Base-by-base conservation (phyloP, 179 eudicot genomes). In the Silene noctiflora region DNA sequence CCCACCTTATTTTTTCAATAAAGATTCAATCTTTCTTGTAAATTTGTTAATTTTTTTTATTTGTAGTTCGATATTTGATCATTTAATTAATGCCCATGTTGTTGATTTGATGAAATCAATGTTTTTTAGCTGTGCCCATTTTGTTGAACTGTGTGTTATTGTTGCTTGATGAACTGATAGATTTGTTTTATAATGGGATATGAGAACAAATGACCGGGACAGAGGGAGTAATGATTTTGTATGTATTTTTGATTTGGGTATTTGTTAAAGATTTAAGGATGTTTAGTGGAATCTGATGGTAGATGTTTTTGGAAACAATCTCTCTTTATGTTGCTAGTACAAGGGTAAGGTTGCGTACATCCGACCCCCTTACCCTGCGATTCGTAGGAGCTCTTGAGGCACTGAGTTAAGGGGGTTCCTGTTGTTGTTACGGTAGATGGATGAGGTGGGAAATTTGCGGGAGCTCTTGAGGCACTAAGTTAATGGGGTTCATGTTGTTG, bases 1-100 rank as follows among this genome's bases (percentile, higher is more conserved):
- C 25, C 62, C n/a, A 3, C 2, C 17, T 25, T 39, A 6, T 35
- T 19, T 59, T 44, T 31, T 20, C 21, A n/a, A 19, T 35, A 12
- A 27, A 31, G 35, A 69, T 58, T 14, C 67, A 44, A 67, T 75
- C n/a, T 14, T 56, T 27, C 12, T 63, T 63, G 9, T 72, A 68
- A 14, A 8, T 6, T 19, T 67, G 16, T 60, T 53, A 3, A 1
- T 22, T 63, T 33, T 35, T 35, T 35, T 35, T 0, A 35, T 35
- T 35, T 35, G 7, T 6, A 35, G 42, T 35, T 35, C 42, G 42
- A 29, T 35, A 35, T 35, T 35, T 35, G 19, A 35, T 67, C 20
- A 6, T 64, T 25, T 25, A 2, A 64, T 64, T 64, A 2, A 13
- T 25, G 1, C 35, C 35, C 68, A 64, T 62, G 21, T 58, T 58